These are phyloP conservation scores for Xylaria sp. DNA, from an alignment of 2,329 filamentous ascomycete species.

Conservation along the genomic window DNA sequence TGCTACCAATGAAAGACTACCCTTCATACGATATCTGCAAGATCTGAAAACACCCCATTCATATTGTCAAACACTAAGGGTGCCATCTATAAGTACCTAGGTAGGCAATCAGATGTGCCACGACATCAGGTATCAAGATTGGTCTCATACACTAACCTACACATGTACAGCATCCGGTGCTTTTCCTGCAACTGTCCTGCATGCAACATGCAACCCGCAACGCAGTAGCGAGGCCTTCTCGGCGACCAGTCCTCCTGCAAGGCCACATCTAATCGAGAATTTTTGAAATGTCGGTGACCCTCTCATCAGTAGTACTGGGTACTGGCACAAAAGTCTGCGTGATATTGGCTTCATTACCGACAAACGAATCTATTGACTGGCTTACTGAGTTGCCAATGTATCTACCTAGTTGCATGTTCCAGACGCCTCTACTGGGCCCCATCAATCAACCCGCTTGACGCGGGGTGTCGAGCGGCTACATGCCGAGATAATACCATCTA, in stretches of 20 bases:
- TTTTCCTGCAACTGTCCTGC: conserved; percentile 11
- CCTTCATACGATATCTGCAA: conserved; percentile 10
- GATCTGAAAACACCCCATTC: neutral
- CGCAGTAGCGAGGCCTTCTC: neutral
- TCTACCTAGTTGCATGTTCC: neutral
- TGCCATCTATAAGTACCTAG: neutral
- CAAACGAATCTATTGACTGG: neutral
- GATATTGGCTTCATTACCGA: neutral
- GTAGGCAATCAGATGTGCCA: conserved; percentile 3
- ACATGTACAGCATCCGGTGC: conserved; percentile 2
- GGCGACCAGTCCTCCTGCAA: conserved; percentile 1
- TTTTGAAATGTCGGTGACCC: conserved; percentile 15
- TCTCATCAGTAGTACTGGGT: neutral
- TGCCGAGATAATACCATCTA: neutral
- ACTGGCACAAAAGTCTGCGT: too few species aligned
- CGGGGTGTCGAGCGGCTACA: neutral
- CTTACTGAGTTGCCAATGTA: neutral
- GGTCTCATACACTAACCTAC: neutral
- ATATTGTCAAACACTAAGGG: neutral
- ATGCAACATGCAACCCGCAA: conserved; percentile 3
- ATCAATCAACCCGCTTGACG: neutral
- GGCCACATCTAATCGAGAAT: neutral
- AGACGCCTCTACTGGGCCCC: neutral
- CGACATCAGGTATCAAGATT: conserved; percentile 9
- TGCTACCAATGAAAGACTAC: neutral